Evolutionary conservation across 192 early-diverging fungal genomes (phyloP), one percentile per base, ranked within the genome.

Genomic region (Endogone sp.): DNA sequence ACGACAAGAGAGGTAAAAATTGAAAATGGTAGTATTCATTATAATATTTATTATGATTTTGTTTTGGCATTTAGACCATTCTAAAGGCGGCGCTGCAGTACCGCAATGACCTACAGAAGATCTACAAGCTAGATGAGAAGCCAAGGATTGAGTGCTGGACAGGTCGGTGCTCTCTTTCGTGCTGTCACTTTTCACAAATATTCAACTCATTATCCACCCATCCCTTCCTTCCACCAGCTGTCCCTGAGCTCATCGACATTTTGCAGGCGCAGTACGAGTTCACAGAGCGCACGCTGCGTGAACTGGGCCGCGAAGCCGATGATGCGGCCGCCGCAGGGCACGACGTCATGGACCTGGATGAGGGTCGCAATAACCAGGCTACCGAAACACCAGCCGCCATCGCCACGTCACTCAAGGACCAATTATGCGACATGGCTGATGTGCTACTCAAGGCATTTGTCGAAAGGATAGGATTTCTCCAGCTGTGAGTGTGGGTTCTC

Each of bases 351-450:
- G 37, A 49, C 37, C 37, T 49, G 37, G 37, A 49, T 16, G 37
- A 49, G 16, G 9, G 9, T 16, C 37, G 37, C 6, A 1, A 77
- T 3, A 13, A 66, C 21, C 65, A 70, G 37, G 68, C 44, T 25
- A 22, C 22, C 3, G 68, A 56, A 11, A 20, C 10, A 1, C 11
- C 23, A 3, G 23, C 71, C 3, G 26, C 44, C 29, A 23, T 69
- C 10, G 68, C 25, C 21, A 13, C 3, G 56, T 71, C 72, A 16
- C 61, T 77, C 11, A 61, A 56, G 32, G 68, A 77, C 20, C 76
- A 77, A 27, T 61, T 77, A 6, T 77, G 60, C 11, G 71, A 73
- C 22, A 71, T 77, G 21, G 76, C 76, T 3, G 76, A 77, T 66
- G 65, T 70, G 2, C 55, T 72, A n/a, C 44, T 77, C 8, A 71